Evolutionary conservation across 805 yeast species (phyloP).

Genomic region (Isabelozyma heimii): DNA sequence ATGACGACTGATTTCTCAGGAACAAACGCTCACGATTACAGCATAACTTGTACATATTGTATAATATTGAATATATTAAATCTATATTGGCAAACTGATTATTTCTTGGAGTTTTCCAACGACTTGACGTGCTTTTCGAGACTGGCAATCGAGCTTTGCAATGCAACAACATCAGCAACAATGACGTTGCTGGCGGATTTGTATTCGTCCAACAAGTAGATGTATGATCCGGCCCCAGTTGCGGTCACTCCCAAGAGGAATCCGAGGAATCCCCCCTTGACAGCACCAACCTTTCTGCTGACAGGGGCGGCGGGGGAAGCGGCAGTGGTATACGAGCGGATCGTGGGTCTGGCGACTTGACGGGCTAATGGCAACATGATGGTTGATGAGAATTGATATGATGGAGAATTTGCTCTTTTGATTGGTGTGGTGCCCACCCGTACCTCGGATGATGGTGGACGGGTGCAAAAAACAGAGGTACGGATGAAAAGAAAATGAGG

Average conservation of each 20-base stretch:
- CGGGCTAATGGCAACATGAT: constrained; percentile 13
- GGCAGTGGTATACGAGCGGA: constrained; percentile 28
- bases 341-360: constrained; percentile 13
- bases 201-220: constrained; percentile 75
- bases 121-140: constrained; percentile 68
- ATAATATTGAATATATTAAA: not conserved
- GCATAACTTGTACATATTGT: not conserved
- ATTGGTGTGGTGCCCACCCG: not conserved
- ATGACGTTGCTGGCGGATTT: constrained; percentile 69
- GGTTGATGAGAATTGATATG: not conserved
- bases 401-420: not conserved
- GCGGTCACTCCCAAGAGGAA: constrained; percentile 73
- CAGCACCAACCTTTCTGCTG: constrained; percentile 37
- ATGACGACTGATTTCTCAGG: too few species aligned
- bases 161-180: constrained; percentile 68
- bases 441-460: not conserved
- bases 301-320: constrained; percentile 15
- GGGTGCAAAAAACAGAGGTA: not conserved
- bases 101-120: constrained; percentile 41
- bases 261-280: constrained; percentile 61
- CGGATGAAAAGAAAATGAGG: not conserved
- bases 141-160: constrained; percentile 64
- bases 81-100: constrained; percentile 1
- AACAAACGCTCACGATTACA: not conserved
- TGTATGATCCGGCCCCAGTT: constrained; percentile 76